These are phyloP conservation scores for Gautieria morchelliformis DNA, from an alignment of 768 basidiomycete species.

Conservation along the genomic window DNA sequence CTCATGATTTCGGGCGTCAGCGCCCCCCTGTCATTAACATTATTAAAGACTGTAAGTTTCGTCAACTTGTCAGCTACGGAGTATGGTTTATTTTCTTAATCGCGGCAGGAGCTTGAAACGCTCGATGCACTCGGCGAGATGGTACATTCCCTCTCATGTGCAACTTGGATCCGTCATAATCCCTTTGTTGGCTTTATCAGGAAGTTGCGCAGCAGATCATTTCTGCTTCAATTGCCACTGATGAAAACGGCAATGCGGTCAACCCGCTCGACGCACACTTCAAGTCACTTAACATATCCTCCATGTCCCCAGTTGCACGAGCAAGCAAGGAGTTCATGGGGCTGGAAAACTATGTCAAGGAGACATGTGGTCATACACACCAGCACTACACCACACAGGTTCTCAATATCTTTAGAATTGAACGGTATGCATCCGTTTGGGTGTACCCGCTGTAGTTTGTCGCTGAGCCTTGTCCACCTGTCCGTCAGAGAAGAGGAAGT, in stretches of 20 bases:
- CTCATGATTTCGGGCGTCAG: slow-evolving; percentile 48
- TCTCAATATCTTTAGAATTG: slow-evolving; percentile 42
- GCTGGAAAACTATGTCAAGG: slow-evolving; percentile 37
- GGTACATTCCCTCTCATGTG: slow-evolving; percentile 22
- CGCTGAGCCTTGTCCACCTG: background rate
- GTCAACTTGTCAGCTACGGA: no score
- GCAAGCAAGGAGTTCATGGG: slow-evolving; percentile 36
- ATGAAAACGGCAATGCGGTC: slow-evolving; percentile 37
- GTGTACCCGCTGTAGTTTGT: background rate
- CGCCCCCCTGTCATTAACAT: slow-evolving; percentile 35
- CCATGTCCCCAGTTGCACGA: slow-evolving; percentile 37
- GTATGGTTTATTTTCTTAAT: background rate
- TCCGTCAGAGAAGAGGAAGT: slow-evolving; percentile 24
- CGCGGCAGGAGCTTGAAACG: slow-evolving; percentile 43
- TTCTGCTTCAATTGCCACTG: slow-evolving; percentile 24
- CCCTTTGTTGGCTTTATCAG: slow-evolving; percentile 17
- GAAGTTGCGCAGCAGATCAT: slow-evolving; percentile 54
- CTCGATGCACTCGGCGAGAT: slow-evolving; percentile 59
- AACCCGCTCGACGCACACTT: slow-evolving; percentile 52
- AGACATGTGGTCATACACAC: slow-evolving; percentile 52
- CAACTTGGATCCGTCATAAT: background rate
- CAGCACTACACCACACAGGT: slow-evolving; percentile 33
- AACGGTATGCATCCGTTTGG: slow-evolving; percentile 29
- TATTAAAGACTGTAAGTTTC: slow-evolving; percentile 33
- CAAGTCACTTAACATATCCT: slow-evolving; percentile 38